Evolutionary conservation across 345 rosid species (phyloP).

Genomic region (Pugionium dolabratum): DNA sequence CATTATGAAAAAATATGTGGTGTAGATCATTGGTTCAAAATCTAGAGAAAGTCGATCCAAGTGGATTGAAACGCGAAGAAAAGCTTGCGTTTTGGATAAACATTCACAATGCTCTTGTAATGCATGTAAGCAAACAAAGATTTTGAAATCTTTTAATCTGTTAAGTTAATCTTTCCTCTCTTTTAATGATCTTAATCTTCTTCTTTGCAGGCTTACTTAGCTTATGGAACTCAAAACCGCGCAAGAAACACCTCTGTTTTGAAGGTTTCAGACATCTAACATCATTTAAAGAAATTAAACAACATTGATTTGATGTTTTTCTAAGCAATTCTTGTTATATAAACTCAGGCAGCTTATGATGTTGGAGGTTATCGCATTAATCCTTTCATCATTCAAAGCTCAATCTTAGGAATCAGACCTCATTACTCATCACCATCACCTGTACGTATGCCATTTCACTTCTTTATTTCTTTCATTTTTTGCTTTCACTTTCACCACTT

Average conservation of each 20-base stretch:
- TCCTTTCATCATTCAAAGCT: conserved; percentile 63
- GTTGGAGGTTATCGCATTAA: conserved; percentile 69
- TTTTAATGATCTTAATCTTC: conserved; percentile 18
- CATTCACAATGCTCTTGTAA: conserved; percentile 82
- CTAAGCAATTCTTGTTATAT: not conserved
- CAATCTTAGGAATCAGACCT: conserved; percentile 72
- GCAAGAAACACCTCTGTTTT: conserved; percentile 53
- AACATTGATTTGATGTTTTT: not conserved
- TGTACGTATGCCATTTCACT: conserved; percentile 41
- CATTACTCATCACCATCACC: conserved; percentile 54
- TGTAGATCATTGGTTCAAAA: conserved; percentile 65
- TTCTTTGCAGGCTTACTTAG: conserved; percentile 72
- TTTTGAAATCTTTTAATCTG: not conserved
- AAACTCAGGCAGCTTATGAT: conserved; percentile 71
- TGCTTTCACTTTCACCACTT: not conserved
- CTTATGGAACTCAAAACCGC: conserved; percentile 61
- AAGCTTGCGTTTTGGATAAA: conserved; percentile 95
- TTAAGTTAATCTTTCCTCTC: not conserved
- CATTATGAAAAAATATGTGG: not conserved
- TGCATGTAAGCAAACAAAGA: conserved; percentile 59
- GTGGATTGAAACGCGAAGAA: conserved; percentile 84
- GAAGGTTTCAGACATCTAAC: conserved; percentile 47
- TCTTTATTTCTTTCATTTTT: not conserved
- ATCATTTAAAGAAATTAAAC: not conserved
- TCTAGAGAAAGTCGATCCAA: conserved; percentile 77